A percentile compares a stretch with the other conserved stretches of the same genome.
These are phyloP conservation scores for Diaporthe humulicola DNA, from an alignment of 2,329 filamentous ascomycete genomes.

Conservation along the genomic window DNA sequence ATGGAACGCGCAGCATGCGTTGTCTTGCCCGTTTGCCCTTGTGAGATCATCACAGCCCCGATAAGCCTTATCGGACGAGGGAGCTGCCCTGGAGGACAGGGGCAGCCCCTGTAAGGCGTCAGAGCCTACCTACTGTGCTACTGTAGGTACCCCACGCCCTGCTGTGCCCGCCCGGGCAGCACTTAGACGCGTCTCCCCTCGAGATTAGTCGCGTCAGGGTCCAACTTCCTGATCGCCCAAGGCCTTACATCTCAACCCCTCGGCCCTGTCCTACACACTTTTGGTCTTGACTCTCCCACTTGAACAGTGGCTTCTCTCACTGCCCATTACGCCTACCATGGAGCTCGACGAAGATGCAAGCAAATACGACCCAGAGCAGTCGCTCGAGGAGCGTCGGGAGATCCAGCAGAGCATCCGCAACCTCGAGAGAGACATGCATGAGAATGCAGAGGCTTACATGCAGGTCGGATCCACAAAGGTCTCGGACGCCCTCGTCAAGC, in stretches of 20 bases:
- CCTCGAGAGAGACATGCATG: constrained; percentile 73
- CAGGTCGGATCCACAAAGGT: constrained; percentile 75
- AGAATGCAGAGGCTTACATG: constrained; percentile 78
- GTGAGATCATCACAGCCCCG: constrained; percentile 6
- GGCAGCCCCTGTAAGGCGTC: not conserved
- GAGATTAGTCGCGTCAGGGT: constrained; percentile 32
- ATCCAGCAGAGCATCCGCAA: constrained; percentile 79
- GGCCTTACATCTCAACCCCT: not conserved
- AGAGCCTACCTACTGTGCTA: too few relatives aligned
- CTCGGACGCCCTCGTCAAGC: constrained; percentile 73
- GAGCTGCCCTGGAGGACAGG: not conserved
- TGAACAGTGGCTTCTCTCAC: not conserved
- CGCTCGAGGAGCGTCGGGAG: constrained; percentile 77
- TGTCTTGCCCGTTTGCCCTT: not conserved
- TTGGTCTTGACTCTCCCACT: not conserved
- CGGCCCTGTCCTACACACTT: not conserved
- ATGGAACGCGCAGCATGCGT: not conserved
- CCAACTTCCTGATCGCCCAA: not conserved
- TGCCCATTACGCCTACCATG: constrained; percentile 38
- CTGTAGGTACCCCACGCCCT: constrained; percentile 24
- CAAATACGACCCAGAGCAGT: constrained; percentile 86
- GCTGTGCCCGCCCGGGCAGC: not conserved
- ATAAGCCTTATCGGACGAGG: constrained; percentile 8
- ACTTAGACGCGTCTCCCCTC: constrained; percentile 31
- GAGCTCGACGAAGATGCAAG: constrained; percentile 51